These are phyloP conservation scores for Podaxis sp. DNA, from an alignment of 768 basidiomycete species.

Conservation along the genomic window DNA sequence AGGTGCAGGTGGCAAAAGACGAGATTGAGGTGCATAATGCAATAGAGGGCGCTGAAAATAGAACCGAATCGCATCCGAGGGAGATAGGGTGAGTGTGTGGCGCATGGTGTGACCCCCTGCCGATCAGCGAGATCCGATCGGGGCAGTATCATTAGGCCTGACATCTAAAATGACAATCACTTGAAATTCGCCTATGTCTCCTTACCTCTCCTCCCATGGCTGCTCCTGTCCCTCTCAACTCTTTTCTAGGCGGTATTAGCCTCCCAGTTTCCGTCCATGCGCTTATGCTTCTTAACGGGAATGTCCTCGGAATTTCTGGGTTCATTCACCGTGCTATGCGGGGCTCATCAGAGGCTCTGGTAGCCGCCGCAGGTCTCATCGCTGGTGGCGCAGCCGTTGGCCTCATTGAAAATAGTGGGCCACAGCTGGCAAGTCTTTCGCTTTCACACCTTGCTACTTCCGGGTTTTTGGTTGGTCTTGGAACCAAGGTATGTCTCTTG, in stretches of 20 bases:
- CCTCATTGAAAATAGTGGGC: conserved; percentile 36
- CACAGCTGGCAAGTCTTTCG: conserved; percentile 24
- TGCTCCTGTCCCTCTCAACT: conserved; percentile 46
- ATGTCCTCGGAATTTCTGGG: conserved; percentile 60
- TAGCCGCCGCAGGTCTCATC: conserved; percentile 45
- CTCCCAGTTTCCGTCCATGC: conserved; percentile 53
- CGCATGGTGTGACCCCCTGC: background rate
- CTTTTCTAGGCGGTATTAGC: conserved; percentile 55
- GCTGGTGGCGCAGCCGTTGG: conserved; percentile 48
- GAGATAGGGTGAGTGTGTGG: background rate
- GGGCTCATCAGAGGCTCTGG: conserved; percentile 42
- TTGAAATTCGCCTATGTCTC: background rate
- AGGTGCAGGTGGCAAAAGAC: conserved; percentile 27
- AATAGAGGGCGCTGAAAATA: background rate
- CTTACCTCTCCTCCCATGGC: conserved; percentile 28
- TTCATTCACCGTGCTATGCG: conserved; percentile 52
- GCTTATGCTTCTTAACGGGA: conserved; percentile 53
- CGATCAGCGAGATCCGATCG: background rate
- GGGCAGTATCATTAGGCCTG: background rate
- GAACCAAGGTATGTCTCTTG: conserved; percentile 45
- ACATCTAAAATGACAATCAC: conserved; percentile 2
- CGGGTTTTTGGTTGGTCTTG: conserved; percentile 58
- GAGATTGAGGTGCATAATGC: background rate
- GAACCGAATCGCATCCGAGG: too few species aligned
- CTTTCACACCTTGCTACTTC: conserved; percentile 38